phyloP scores from a whole-genome alignment of 495 filamentous ascomycete genomes.

The Choiromyces venosus region DNA sequence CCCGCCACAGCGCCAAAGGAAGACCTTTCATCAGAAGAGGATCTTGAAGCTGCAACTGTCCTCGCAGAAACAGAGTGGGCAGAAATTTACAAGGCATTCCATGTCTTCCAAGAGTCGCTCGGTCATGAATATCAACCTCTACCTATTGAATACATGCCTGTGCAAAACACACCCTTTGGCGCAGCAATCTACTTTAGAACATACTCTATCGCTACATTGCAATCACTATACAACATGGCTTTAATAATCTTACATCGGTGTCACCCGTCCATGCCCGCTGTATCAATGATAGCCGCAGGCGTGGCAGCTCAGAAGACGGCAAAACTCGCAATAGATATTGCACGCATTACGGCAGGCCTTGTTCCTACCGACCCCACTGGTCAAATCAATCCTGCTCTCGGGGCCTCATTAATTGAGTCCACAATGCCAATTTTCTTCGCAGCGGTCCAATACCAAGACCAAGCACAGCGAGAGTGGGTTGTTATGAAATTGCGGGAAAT shows the following conservation, averaged over 20 bases:
- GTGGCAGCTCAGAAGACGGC: conserved; percentile 65
- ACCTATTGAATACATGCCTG: conserved; percentile 60
- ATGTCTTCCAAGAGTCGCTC: conserved; percentile 58
- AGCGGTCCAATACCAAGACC: conserved; percentile 70
- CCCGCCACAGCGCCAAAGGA: conserved; percentile 43
- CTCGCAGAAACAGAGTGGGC: conserved; percentile 77
- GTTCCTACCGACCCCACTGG: conserved; percentile 56
- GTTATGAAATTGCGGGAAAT: conserved; percentile 68
- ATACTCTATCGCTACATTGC: conserved; percentile 76
- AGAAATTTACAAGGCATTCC: conserved; percentile 63
- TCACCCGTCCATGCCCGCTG: conserved; percentile 84
- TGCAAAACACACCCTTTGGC: conserved; percentile 71
- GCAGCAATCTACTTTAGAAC: conserved; percentile 71
- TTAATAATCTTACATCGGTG: conserved; percentile 70
- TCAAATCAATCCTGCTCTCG: conserved; percentile 70
- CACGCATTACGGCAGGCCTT: conserved; percentile 74
- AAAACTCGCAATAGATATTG: conserved; percentile 65
- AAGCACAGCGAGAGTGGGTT: conserved; percentile 68
- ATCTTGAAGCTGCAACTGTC: conserved; percentile 57
- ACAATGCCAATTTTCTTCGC: conserved; percentile 79
- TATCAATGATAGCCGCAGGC: conserved; percentile 77
- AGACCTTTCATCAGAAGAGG: conserved; percentile 44
- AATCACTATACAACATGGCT: conserved; percentile 76
- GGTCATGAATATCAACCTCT: conserved; percentile 73
- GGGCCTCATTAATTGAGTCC: conserved; percentile 72